Evolutionary conservation across 2,329 filamentous ascomycete species (phyloP).

Genomic region (Diaporthe aspalathi): DNA sequence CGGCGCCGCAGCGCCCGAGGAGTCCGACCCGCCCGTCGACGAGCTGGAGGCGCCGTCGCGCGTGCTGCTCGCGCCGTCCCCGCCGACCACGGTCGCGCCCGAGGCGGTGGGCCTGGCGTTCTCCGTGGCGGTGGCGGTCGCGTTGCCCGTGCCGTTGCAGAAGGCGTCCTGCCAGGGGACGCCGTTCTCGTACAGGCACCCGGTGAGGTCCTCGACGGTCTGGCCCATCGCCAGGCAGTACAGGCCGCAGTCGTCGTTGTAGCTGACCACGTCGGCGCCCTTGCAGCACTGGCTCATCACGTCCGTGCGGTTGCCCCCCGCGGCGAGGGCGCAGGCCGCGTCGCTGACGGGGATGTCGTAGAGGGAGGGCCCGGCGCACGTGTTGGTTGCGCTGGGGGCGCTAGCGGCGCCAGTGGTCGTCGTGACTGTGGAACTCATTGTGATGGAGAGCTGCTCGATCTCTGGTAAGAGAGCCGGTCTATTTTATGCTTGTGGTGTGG

Average conservation of each 20-base stretch:
- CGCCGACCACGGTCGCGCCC: conserved; percentile 44
- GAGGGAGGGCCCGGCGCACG: conserved; percentile 43
- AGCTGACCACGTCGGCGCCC: conserved; percentile 51
- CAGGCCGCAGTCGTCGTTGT: conserved; percentile 50
- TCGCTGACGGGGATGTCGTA: conserved; percentile 58
- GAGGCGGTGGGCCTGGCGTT: conserved; percentile 41
- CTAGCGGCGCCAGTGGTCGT: neutral
- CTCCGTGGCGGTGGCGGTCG: conserved; percentile 50
- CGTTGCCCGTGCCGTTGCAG: conserved; percentile 50
- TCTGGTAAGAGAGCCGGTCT: neutral
- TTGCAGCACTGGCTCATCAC: conserved; percentile 47
- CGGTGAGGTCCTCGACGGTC: conserved; percentile 48
- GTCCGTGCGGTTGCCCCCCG: conserved; percentile 53
- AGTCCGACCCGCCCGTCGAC: conserved; percentile 23
- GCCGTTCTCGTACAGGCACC: conserved; percentile 51
- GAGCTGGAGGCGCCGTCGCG: neutral
- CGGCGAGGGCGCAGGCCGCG: conserved; percentile 56
- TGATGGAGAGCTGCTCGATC: neutral
- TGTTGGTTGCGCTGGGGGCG: neutral
- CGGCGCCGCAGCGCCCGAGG: conserved; percentile 30
- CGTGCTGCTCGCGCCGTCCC: conserved; percentile 11
- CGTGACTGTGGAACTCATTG: conserved; percentile 23
- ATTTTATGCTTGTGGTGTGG: neutral
- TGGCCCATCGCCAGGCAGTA: conserved; percentile 59
- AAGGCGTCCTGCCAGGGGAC: conserved; percentile 51